Evolutionary conservation across 345 rosid species (phyloP).

Genomic region (Sonneratia alba): DNA sequence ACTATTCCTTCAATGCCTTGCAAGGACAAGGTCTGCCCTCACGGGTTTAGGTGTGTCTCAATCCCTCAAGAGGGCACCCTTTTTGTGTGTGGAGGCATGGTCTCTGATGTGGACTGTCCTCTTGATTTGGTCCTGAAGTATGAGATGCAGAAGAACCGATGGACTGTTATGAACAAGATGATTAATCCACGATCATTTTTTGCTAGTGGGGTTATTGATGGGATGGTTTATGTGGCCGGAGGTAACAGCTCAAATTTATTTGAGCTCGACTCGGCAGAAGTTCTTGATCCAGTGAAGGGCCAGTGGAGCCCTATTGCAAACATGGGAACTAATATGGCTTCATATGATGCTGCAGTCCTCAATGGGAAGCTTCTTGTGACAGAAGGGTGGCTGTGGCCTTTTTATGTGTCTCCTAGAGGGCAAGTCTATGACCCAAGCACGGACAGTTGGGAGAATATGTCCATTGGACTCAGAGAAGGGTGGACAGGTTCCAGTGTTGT

Average conservation of each 20-base stretch:
- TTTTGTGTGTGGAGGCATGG: constrained; percentile 83
- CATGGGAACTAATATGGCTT: constrained; percentile 75
- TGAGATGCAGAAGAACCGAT: constrained; percentile 66
- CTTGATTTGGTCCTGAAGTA: constrained; percentile 72
- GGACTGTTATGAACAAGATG: constrained; percentile 67
- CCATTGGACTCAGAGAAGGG: constrained; percentile 71
- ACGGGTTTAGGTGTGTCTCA: constrained; percentile 59
- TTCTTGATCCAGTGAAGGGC: constrained; percentile 56
- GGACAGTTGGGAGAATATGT: constrained; percentile 70
- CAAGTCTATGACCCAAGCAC: constrained; percentile 72
- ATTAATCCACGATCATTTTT: constrained; percentile 64
- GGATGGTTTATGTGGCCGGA: constrained; percentile 76
- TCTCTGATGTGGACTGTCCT: constrained; percentile 64
- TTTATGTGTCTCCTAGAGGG: constrained; percentile 72
- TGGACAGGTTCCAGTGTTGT: constrained; percentile 93
- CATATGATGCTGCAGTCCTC: constrained; percentile 73
- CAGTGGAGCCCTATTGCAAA: constrained; percentile 46
- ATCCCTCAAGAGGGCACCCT: constrained; percentile 51
- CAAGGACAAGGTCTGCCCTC: constrained; percentile 70
- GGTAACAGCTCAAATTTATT: constrained; percentile 61
- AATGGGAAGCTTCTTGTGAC: constrained; percentile 77
- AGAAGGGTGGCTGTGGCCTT: constrained; percentile 96
- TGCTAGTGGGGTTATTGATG: constrained; percentile 60
- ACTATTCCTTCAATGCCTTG: constrained; percentile 78
- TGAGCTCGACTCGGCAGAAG: constrained; percentile 72